phyloP scores from a whole-genome alignment of 768 basidiomycete species.

The Hortiboletus campestris region DNA sequence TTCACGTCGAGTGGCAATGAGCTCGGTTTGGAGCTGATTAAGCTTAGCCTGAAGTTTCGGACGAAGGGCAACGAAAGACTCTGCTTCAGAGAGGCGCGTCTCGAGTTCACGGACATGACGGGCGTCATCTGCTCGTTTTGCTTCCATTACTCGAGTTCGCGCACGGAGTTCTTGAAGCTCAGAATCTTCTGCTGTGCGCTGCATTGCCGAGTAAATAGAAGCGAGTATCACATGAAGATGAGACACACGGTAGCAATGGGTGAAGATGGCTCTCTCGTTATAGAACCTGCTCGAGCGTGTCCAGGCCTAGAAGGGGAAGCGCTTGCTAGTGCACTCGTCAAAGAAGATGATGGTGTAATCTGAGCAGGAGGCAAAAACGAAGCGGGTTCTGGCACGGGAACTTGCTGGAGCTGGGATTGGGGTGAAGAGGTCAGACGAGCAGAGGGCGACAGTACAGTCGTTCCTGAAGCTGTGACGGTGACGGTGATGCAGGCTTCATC shows the following conservation, averaged over 20 bases:
- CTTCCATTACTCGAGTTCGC: conserved; percentile 82
- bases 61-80: conserved; percentile 77
- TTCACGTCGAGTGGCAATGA: conserved; percentile 71
- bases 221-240: not conserved
- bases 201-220: conserved; percentile 9
- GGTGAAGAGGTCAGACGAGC: conserved; percentile 34
- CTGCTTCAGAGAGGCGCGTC: conserved; percentile 77
- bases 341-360: conserved; percentile 16
- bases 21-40: conserved; percentile 74
- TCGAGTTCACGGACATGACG: conserved; percentile 84
- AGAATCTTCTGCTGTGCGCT: conserved; percentile 46
- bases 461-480: conserved; percentile 29
- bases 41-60: conserved; percentile 92
- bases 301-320: conserved; percentile 8
- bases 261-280: conserved; percentile 29
- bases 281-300: conserved; percentile 15
- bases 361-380: conserved; percentile 12
- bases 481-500: conserved; percentile 17
- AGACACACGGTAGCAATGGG: conserved; percentile 22
- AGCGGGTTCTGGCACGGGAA: conserved; percentile 12
- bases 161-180: conserved; percentile 80
- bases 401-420: conserved; percentile 26
- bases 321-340: conserved; percentile 5
- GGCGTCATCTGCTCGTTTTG: conserved; percentile 82
- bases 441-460: conserved; percentile 39